Evolutionary conservation across 345 rosid genomes (phyloP).

Genomic region (Raphanus sativus): DNA sequence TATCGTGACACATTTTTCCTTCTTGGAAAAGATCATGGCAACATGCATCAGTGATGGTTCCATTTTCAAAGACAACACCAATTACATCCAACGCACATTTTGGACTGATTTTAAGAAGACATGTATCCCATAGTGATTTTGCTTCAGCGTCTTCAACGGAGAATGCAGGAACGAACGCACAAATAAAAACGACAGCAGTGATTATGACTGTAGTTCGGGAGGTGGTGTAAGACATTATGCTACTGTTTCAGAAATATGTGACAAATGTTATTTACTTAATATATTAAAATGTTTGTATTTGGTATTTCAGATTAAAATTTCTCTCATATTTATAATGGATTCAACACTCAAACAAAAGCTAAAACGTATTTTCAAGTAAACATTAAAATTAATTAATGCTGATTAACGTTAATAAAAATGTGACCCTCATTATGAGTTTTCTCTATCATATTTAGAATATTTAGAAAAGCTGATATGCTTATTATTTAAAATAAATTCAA

Average conservation of each 20-base stretch:
- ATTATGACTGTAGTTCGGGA: no score
- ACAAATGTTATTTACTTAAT: no score
- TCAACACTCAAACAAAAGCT: no score
- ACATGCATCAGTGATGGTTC: not conserved
- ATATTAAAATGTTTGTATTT: no score
- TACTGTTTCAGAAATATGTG: no score
- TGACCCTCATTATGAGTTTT: not conserved
- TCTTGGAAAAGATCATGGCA: not conserved
- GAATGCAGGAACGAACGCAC: not conserved
- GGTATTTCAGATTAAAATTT: no score
- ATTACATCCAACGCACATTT: not conserved
- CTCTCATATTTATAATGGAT: no score
- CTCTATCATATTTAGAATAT: not conserved
- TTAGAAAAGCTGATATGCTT: no score
- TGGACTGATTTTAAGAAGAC: not conserved
- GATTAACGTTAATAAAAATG: no score
- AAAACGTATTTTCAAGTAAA: not conserved
- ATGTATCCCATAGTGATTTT: not conserved
- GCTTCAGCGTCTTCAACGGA: not conserved
- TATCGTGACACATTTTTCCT: not conserved
- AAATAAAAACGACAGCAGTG: no score
- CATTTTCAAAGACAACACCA: not conserved
- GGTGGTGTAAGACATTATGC: no score
- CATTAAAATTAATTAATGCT: not conserved
- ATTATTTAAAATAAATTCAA: no score